Conservation (phyloP, 352 stramenopile genomes). For the Globisporangium nunn region DNA sequence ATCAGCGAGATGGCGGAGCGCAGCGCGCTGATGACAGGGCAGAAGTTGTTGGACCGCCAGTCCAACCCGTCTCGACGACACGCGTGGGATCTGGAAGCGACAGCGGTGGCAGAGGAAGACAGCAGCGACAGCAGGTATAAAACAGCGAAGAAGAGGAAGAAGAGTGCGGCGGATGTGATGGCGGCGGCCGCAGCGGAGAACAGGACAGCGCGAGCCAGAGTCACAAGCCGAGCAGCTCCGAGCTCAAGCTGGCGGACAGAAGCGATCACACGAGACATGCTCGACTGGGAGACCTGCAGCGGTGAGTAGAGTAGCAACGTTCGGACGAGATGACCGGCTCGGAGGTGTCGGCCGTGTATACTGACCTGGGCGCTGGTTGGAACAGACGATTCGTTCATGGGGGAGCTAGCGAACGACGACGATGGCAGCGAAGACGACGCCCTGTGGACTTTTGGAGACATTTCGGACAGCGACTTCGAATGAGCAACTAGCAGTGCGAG, state of each 20-base stretch:
- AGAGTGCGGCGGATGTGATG: background rate
- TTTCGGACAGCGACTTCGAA: slow-evolving; percentile 67
- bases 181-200: background rate
- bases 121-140: no score
- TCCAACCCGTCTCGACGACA: background rate
- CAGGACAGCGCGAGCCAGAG: background rate
- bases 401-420: slow-evolving; percentile 10
- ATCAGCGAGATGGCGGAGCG: slow-evolving; percentile 62
- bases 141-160: slow-evolving; percentile 1
- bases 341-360: no score
- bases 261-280: slow-evolving; percentile 28
- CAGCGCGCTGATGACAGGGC: slow-evolving; percentile 5
- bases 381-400: slow-evolving; percentile 23
- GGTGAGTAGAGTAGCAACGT: slow-evolving; percentile 19
- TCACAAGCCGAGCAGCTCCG: slow-evolving; percentile 1
- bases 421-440: slow-evolving; percentile 10
- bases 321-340: no score
- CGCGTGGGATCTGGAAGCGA: background rate
- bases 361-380: background rate
- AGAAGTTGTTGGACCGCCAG: background rate
- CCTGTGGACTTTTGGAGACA: slow-evolving; percentile 48
- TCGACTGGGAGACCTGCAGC: slow-evolving; percentile 60
- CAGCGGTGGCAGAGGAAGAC: no score
- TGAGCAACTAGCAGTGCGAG: slow-evolving; percentile 3
- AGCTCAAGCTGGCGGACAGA: background rate